phyloP scores from a whole-genome alignment of 1,284 basidiomycete genomes.

The Sanghuangporus baumii region DNA sequence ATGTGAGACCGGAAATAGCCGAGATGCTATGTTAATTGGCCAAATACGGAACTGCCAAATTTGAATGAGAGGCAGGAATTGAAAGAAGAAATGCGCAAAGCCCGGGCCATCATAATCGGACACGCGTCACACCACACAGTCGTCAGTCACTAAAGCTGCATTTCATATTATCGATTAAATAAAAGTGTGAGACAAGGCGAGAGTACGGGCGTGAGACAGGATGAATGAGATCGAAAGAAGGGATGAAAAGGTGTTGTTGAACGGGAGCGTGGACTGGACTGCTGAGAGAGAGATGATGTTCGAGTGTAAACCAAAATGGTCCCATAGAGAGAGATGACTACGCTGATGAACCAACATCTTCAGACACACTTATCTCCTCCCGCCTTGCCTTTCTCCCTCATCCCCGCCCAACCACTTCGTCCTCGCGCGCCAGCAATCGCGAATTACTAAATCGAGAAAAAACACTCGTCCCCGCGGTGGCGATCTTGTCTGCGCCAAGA shows the following conservation, averaged over 20 bases:
- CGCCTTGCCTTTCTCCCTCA: not conserved
- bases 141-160: not conserved
- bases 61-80: not conserved
- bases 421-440: not conserved
- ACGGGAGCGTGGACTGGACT: not conserved
- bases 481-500: not conserved
- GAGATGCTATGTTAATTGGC: not conserved
- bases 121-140: slow-evolving; percentile 1
- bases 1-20: not conserved
- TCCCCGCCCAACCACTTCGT: not conserved
- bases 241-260: not conserved
- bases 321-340: not conserved
- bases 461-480: not conserved
- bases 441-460: slow-evolving; percentile 2
- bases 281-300: too few relatives aligned
- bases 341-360: not conserved
- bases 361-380: not conserved
- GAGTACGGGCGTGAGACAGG: not conserved
- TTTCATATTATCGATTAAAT: not conserved
- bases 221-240: not conserved
- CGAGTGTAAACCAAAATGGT: slow-evolving; percentile 1
- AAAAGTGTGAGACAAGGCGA: not conserved
- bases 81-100: not conserved
- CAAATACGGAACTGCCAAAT: slow-evolving; percentile 2
- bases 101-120: not conserved